Evolutionary conservation across 2,329 filamentous ascomycete species (phyloP).

Genomic region (Fusarium sp.): DNA sequence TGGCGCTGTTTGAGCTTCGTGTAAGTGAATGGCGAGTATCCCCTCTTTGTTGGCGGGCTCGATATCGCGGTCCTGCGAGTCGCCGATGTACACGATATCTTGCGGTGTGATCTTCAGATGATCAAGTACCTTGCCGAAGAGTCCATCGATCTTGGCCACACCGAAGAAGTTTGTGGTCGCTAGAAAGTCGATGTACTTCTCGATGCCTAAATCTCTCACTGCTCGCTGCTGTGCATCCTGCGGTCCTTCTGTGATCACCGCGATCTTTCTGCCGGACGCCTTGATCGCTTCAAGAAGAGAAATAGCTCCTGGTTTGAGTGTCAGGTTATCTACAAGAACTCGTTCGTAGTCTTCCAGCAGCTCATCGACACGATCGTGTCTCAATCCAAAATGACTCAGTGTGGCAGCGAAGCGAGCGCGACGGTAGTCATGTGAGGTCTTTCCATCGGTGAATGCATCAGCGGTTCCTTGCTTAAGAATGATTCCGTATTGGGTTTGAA

Average conservation of each 20-base stretch:
- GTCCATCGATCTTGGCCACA: conserved; percentile 40
- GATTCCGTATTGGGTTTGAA: conserved; percentile 43
- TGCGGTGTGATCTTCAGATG: conserved; percentile 37
- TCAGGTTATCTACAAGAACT: conserved; percentile 41
- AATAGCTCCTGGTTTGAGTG: conserved; percentile 50
- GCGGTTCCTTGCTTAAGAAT: conserved; percentile 49
- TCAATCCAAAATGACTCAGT: conserved; percentile 41
- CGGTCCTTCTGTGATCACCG: conserved; percentile 57
- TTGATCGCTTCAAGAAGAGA: conserved; percentile 48
- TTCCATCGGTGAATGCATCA: conserved; percentile 55
- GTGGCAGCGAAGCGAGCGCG: conserved; percentile 50
- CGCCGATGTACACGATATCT: conserved; percentile 45
- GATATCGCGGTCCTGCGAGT: conserved; percentile 44
- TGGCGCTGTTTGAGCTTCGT: conserved; percentile 1
- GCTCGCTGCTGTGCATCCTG: conserved; percentile 58
- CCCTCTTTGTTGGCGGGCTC: conserved; percentile 40
- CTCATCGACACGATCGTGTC: conserved; percentile 24
- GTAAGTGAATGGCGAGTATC: conserved; percentile 44
- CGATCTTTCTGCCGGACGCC: conserved; percentile 49
- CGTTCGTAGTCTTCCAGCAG: conserved; percentile 45
- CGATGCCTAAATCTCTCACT: conserved; percentile 36
- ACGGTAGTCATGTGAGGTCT: conserved; percentile 54
- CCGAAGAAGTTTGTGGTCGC: conserved; percentile 46
- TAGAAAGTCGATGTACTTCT: conserved; percentile 42
- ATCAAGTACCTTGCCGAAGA: conserved; percentile 42